These are phyloP conservation scores for Cladosporium halotolerans DNA, from an alignment of 2,329 filamentous ascomycete genomes.

Conservation along the genomic window DNA sequence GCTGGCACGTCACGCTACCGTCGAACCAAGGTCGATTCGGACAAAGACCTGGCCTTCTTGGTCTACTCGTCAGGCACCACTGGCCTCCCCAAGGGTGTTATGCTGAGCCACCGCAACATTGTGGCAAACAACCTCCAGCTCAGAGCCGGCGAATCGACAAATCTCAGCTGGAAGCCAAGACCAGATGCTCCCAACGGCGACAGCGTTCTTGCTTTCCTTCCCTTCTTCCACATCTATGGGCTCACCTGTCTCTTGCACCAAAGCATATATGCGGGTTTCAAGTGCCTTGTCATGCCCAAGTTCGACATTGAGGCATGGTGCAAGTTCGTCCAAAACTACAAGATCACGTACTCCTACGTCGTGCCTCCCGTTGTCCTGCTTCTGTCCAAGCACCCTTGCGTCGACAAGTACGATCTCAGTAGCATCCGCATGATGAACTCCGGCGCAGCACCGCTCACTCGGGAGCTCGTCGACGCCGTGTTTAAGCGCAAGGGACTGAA, in stretches of 20 bases:
- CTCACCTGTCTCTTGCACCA: conserved; percentile 68
- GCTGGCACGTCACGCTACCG: conserved; percentile 54
- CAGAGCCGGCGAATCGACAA: conserved; percentile 29
- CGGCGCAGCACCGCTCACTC: conserved; percentile 77
- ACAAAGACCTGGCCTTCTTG: conserved; percentile 71
- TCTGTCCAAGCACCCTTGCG: conserved; percentile 70
- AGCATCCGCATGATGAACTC: conserved; percentile 78
- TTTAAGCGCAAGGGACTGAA: conserved; percentile 68
- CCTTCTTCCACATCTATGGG: conserved; percentile 88
- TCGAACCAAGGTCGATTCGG: conserved; percentile 57
- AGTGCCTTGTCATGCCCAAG: conserved; percentile 65
- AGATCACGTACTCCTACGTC: conserved; percentile 72
- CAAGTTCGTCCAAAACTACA: conserved; percentile 64
- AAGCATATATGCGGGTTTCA: conserved; percentile 58
- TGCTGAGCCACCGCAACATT: conserved; percentile 77
- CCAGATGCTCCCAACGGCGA: conserved; percentile 55
- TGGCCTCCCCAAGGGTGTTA: conserved; percentile 84
- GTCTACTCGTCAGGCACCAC: conserved; percentile 90
- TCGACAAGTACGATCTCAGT: conserved; percentile 74
- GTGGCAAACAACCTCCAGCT: conserved; percentile 59
- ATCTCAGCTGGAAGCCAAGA: conserved; percentile 50
- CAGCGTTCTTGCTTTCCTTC: conserved; percentile 69
- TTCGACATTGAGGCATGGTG: conserved; percentile 82
- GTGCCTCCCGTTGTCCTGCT: conserved; percentile 78
- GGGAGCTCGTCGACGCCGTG: conserved; percentile 70